Evolutionary conservation across 805 yeast genomes (phyloP).

Genomic region (Teunomyces funiuensis): DNA sequence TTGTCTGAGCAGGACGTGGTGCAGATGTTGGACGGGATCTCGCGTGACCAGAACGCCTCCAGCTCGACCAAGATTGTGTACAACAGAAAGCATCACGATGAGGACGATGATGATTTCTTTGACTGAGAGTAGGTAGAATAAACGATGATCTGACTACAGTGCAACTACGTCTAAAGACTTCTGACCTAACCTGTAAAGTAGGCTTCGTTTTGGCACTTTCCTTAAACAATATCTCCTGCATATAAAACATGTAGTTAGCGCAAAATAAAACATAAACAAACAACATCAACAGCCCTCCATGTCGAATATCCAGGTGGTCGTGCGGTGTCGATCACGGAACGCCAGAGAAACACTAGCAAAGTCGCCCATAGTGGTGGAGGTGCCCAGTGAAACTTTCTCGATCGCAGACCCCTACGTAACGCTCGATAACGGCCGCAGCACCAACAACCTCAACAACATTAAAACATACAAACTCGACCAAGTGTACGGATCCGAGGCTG

Average conservation of each 20-base stretch:
- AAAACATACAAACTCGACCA: conserved; percentile 74
- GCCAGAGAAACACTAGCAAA: conserved; percentile 43
- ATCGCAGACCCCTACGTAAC: conserved; percentile 20
- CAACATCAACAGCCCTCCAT: conserved; percentile 12
- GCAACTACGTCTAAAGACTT: too few species aligned
- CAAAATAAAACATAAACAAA: conserved; percentile 4
- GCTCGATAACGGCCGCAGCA: conserved; percentile 13
- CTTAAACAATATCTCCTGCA: neutral
- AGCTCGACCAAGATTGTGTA: conserved; percentile 63
- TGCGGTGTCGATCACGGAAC: conserved; percentile 54
- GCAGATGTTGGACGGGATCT: conserved; percentile 76
- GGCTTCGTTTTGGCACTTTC: neutral
- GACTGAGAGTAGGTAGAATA: conserved; percentile 7
- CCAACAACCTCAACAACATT: conserved; percentile 16
- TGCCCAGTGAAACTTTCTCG: conserved; percentile 35
- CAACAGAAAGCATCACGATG: conserved; percentile 13
- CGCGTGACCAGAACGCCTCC: conserved; percentile 65
- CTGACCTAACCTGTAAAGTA: too few species aligned
- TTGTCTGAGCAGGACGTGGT: conserved; percentile 82
- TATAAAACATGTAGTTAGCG: neutral
- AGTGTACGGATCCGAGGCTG: conserved; percentile 81
- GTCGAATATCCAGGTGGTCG: conserved; percentile 51
- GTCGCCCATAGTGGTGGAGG: conserved; percentile 48
- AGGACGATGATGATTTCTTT: conserved; percentile 14
- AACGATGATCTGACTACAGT: too few species aligned